Evolutionary conservation across 805 yeast species (phyloP).

Genomic region (Lachancea thermotolerans): DNA sequence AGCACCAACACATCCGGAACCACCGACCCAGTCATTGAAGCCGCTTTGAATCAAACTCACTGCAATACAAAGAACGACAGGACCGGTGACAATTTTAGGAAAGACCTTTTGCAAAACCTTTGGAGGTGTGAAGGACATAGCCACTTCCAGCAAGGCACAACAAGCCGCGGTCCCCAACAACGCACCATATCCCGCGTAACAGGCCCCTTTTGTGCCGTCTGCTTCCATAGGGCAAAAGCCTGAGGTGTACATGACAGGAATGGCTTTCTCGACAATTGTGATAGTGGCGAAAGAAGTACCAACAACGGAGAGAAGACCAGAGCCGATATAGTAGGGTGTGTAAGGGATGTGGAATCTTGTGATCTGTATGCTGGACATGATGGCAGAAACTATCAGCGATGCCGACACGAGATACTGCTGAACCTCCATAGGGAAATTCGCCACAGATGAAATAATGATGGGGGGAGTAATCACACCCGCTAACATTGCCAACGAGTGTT

Average conservation of each 20-base stretch:
- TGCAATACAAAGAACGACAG: conserved; percentile 84
- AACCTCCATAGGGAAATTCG: conserved; percentile 44
- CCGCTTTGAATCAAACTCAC: conserved; percentile 62
- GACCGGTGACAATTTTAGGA: conserved; percentile 91
- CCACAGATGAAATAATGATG: conserved; percentile 56
- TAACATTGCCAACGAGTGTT: conserved; percentile 83
- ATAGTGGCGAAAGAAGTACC: conserved; percentile 90
- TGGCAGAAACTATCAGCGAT: conserved; percentile 61
- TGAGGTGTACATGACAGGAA: conserved; percentile 71
- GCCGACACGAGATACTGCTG: conserved; percentile 66
- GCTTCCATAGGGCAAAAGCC: conserved; percentile 61
- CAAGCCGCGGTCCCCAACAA: conserved; percentile 72
- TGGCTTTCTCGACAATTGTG: conserved; percentile 64
- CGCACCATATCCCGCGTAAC: conserved; percentile 90
- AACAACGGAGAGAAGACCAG: conserved; percentile 83
- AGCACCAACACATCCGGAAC: conserved; percentile 52
- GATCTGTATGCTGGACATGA: conserved; percentile 68
- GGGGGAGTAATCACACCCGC: conserved; percentile 90
- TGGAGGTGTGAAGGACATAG: conserved; percentile 74
- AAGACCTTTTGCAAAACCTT: conserved; percentile 60
- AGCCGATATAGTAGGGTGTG: conserved; percentile 75
- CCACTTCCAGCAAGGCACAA: conserved; percentile 70
- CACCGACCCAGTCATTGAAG: conserved; percentile 83
- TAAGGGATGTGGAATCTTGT: conserved; percentile 70
- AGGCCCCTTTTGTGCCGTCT: conserved; percentile 63